Base-by-base conservation (phyloP, 2,329 filamentous ascomycete genomes). In the Ophiostoma pallidulum region DNA sequence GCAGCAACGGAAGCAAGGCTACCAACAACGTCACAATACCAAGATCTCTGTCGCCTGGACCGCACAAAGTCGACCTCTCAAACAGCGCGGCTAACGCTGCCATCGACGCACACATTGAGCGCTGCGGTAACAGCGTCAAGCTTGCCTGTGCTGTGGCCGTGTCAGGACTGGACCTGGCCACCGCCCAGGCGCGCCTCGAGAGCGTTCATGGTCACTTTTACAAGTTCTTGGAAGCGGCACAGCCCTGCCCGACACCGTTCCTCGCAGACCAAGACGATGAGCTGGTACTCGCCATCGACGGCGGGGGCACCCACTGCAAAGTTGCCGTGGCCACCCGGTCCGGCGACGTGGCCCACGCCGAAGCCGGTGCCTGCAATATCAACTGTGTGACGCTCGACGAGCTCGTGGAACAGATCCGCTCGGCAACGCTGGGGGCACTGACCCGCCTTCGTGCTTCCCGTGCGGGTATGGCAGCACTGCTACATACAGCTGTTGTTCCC, bases 131-230 rank as follows among this genome's bases (percentile, higher is more conserved):
- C 37, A 48, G 24, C 26, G 45, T 51, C 36, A 51, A 51, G 31
- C 32, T 51, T 19, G 45, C 49, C 12, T 51, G 49, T 13, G 49
- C 49, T 6, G 49, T 51, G 13, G 49, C 49, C 8, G 37, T 48
- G 9, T 51, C 49, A 6, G 49, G 49, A 4, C 41, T 48, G 10
- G 41, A 48, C 20, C 18, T 48, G 8, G 41, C 31, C 16, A 13
- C 49, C 2, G 49, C 49, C 1, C 35, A 42, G 13, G 35, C 26
- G 3, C 49, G 41, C 13, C 49, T 51, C 16, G 19, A 45, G 6
- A 12, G 20, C 5, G 41, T 36, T 4, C 18, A 41, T 3, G 49
- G 45, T 3, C 49, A 41, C 20, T 51, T 51, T 19, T 24, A 45
- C 19, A 12, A 20, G 4, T 51, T 51, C 16, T 20, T 51, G n/a